Percentiles rank a stretch among this genome's conserved stretches.
phyloP scores from a whole-genome alignment of 2,329 filamentous ascomycete genomes.

The Bimuria novae-zelandiae region DNA sequence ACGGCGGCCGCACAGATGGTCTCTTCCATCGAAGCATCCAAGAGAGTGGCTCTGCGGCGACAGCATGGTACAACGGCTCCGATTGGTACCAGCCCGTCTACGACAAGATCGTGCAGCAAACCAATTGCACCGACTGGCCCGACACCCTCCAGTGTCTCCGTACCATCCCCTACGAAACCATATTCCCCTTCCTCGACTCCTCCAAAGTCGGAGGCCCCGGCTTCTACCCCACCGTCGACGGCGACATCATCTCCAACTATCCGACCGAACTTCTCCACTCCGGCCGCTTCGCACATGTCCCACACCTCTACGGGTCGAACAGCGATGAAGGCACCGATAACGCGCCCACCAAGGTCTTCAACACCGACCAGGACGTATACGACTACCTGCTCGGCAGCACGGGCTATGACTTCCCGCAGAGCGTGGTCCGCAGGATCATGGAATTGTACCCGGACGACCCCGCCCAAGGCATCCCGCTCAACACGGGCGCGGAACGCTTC shows the following conservation, averaged over 20 bases:
- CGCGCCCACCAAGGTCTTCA: conserved; percentile 56
- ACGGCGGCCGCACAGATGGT: conserved; percentile 40
- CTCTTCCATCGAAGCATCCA: conserved; percentile 46
- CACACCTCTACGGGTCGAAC: conserved; percentile 67
- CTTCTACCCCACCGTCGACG: conserved; percentile 58
- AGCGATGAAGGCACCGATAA: conserved; percentile 69
- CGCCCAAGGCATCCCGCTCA: conserved; percentile 37
- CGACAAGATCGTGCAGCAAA: conserved; percentile 46
- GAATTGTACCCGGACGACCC: conserved; percentile 43
- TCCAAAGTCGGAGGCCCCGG: conserved; percentile 39
- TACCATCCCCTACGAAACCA: conserved; percentile 61
- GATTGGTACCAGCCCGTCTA: conserved; percentile 57
- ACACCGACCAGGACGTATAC: conserved; percentile 58
- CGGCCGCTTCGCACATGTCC: conserved; percentile 66
- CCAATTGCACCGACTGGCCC: conserved; percentile 60
- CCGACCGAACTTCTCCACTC: conserved; percentile 59
- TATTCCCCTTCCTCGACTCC: conserved; percentile 60
- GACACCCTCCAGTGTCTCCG: conserved; percentile 59
- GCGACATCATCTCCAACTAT: conserved; percentile 60
- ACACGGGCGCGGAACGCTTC: conserved; percentile 38
- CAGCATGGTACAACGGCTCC: conserved; percentile 46
- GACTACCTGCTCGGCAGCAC: conserved; percentile 40
- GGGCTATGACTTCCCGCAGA: conserved; percentile 37
- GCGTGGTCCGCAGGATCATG: conserved; percentile 38
- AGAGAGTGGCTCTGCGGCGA: conserved; percentile 44